Percentiles rank a stretch among this genome's conserved stretches.
Conservation (phyloP, 257 asterid genomes). For the Paulownia fortunei region DNA sequence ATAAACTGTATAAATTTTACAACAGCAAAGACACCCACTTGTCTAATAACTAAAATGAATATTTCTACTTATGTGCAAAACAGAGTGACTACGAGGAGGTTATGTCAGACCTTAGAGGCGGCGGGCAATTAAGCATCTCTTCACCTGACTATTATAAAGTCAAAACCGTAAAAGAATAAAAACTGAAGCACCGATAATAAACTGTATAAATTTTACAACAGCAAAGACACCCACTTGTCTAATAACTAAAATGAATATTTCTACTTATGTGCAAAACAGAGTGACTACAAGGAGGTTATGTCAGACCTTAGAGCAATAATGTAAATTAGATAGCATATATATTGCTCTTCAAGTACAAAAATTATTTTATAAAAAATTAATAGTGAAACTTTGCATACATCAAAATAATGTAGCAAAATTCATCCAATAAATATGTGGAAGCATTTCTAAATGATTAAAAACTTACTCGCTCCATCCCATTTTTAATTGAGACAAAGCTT, state of each 20-base stretch:
- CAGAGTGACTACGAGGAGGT: not conserved
- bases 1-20: not conserved
- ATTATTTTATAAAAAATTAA: not conserved
- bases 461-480: not conserved
- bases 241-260: not conserved
- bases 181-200: not conserved
- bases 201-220: not conserved
- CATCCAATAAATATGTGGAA: not conserved
- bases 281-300: not conserved
- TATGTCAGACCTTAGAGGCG: not conserved
- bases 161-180: not conserved
- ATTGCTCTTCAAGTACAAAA: not conserved
- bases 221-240: not conserved
- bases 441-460: not conserved
- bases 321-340: not conserved
- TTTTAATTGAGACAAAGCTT: not conserved
- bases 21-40: not conserved
- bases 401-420: not conserved
- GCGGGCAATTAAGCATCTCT: not conserved
- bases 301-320: not conserved
- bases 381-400: not conserved
- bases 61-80: no score
- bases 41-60: not conserved
- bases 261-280: no score
- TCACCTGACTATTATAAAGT: not conserved